These are phyloP conservation scores for Pseudofabraea citricarpa DNA, from an alignment of 2,329 filamentous ascomycete species.

Conservation along the genomic window DNA sequence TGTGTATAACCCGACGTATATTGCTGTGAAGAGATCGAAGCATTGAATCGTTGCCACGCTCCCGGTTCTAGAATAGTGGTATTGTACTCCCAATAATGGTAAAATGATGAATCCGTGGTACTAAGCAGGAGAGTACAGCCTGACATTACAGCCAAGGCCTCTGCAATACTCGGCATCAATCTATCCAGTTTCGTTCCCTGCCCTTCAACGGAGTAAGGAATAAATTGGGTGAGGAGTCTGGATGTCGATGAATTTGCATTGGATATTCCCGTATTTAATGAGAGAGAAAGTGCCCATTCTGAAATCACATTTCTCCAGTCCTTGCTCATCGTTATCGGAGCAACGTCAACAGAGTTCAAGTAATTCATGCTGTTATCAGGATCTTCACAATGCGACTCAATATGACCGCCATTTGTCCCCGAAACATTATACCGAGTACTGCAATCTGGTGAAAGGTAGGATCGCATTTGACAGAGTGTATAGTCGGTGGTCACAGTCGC, in stretches of 20 bases:
- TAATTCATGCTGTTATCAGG: slow-evolving; percentile 50
- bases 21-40: slow-evolving; percentile 57
- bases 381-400: slow-evolving; percentile 60
- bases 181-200: slow-evolving; percentile 26
- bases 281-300: slow-evolving; percentile 50
- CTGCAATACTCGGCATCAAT: slow-evolving; percentile 61
- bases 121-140: slow-evolving; percentile 62
- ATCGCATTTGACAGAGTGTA: slow-evolving; percentile 63
- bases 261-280: slow-evolving; percentile 49
- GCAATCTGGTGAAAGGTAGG: slow-evolving; percentile 59
- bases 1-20: slow-evolving; percentile 64
- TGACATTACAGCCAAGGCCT: slow-evolving; percentile 67
- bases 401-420: slow-evolving; percentile 50
- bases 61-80: slow-evolving; percentile 38
- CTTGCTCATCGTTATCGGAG: slow-evolving; percentile 26
- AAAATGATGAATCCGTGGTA: slow-evolving; percentile 54
- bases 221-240: slow-evolving; percentile 52
- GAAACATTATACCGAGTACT: slow-evolving; percentile 57
- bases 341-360: slow-evolving; percentile 33
- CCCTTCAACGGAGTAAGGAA: slow-evolving; percentile 38
- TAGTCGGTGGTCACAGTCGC: slow-evolving; percentile 41
- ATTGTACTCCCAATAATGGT: slow-evolving; percentile 48
- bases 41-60: slow-evolving; percentile 54
- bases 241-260: slow-evolving; percentile 55
- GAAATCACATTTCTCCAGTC: slow-evolving; percentile 53